phyloP scores from a whole-genome alignment of 1,284 basidiomycete genomes.

The Rhodotorula sp. region DNA sequence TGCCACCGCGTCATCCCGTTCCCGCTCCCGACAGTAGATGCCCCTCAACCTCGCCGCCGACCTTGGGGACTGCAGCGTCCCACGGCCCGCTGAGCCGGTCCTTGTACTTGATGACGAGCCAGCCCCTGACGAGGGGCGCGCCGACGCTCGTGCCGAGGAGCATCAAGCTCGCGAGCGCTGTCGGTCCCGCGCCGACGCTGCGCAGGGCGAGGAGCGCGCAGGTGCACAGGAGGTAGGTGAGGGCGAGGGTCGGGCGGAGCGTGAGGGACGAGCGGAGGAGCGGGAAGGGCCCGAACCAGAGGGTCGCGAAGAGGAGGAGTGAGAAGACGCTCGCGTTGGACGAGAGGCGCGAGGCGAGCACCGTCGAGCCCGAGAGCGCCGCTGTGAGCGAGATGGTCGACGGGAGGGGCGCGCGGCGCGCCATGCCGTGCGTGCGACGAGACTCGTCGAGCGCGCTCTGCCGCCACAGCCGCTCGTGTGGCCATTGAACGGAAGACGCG shows the following conservation, averaged over 20 bases:
- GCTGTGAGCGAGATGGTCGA: slow-evolving; percentile 93
- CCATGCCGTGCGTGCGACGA: slow-evolving; percentile 22
- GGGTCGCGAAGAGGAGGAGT: slow-evolving; percentile 80
- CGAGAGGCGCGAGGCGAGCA: slow-evolving; percentile 84
- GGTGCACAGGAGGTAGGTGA: slow-evolving; percentile 53
- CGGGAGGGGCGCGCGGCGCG: slow-evolving; percentile 55
- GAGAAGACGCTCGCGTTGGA: slow-evolving; percentile 87
- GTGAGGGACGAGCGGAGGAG: slow-evolving; percentile 74
- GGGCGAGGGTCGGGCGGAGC: slow-evolving; percentile 65
- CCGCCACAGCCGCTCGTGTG: slow-evolving; percentile 54
- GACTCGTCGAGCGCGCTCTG: slow-evolving; percentile 4
- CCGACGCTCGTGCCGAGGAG: slow-evolving; percentile 60
- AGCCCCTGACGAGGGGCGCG: slow-evolving; percentile 59
- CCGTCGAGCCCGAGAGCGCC: slow-evolving; percentile 88
- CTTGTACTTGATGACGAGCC: slow-evolving; percentile 48
- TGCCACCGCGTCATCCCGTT: too few relatives aligned
- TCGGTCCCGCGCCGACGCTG: slow-evolving; percentile 53
- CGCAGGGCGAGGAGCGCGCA: slow-evolving; percentile 59
- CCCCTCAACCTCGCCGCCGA: not conserved
- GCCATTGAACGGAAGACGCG: slow-evolving; percentile 45
- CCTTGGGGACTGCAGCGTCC: slow-evolving; percentile 47
- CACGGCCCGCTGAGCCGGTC: slow-evolving; percentile 58
- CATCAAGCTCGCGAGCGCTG: slow-evolving; percentile 15
- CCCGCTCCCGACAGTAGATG: not conserved
- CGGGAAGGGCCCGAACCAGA: slow-evolving; percentile 82